Conservation (phyloP, 1,139 yeast species). For the Debaryomycetaceae sp. region DNA sequence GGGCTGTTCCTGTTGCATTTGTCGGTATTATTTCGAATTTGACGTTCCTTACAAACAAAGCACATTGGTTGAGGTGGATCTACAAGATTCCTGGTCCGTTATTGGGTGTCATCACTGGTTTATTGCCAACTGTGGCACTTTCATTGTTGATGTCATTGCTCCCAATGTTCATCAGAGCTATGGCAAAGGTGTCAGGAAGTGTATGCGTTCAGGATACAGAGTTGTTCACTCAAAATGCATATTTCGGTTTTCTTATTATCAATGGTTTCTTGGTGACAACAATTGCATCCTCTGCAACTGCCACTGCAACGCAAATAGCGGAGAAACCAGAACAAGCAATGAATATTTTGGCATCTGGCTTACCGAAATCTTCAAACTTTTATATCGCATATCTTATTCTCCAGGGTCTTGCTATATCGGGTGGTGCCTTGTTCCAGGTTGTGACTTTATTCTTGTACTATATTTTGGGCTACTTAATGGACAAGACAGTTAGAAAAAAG, state of each 20-base stretch:
- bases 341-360: constrained; percentile 62
- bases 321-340: constrained; percentile 66
- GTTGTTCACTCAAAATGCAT: constrained; percentile 69
- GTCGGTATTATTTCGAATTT: constrained; percentile 78
- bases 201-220: constrained; percentile 65
- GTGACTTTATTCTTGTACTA: constrained; percentile 69
- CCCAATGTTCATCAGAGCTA: constrained; percentile 71
- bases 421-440: constrained; percentile 77
- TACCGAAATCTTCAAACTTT: constrained; percentile 90
- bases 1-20: constrained; percentile 87
- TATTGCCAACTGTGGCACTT: constrained; percentile 67
- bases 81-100: constrained; percentile 56
- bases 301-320: constrained; percentile 67
- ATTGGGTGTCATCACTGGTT: constrained; percentile 70
- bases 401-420: constrained; percentile 81
- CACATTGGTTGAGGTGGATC: constrained; percentile 63
- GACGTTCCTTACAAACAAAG: constrained; percentile 56
- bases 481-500: constrained; percentile 82
- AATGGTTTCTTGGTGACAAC: constrained; percentile 72
- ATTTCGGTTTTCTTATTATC: constrained; percentile 67
- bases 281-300: constrained; percentile 67
- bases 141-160: constrained; percentile 69
- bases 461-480: constrained; percentile 65
- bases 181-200: constrained; percentile 68
- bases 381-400: constrained; percentile 67